Conservation (phyloP, 2,329 filamentous ascomycete genomes). For the Colletotrichum lupini region DNA sequence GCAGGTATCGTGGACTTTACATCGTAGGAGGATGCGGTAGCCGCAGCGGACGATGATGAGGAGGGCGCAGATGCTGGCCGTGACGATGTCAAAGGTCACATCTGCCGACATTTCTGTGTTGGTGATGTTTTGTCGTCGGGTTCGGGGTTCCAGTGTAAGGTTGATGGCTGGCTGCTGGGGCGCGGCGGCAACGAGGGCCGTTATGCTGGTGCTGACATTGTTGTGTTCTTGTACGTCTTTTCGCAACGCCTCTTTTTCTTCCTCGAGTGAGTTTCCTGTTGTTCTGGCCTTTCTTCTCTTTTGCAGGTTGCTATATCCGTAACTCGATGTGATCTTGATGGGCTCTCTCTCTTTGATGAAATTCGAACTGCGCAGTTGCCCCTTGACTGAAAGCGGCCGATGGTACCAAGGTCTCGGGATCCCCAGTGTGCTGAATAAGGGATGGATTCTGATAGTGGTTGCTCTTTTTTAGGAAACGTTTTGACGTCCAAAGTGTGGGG, state of each 20-base stretch:
- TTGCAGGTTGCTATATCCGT: too few relatives aligned
- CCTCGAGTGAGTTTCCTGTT: background rate
- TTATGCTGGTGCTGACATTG: slow-evolving; percentile 22
- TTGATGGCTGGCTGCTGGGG: slow-evolving; percentile 7
- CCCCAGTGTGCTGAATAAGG: background rate
- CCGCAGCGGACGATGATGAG: slow-evolving; percentile 43
- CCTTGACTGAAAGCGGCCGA: slow-evolving; percentile 4
- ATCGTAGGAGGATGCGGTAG: slow-evolving; percentile 43
- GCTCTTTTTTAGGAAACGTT: background rate
- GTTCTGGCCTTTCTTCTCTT: background rate
- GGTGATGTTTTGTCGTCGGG: background rate
- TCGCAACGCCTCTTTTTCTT: background rate
- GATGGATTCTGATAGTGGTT: background rate
- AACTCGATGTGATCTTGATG: background rate
- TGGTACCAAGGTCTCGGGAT: background rate
- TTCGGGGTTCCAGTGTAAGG: background rate
- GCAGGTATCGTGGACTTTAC: slow-evolving; percentile 41
- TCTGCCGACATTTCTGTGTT: slow-evolving; percentile 40
- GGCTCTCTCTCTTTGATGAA: background rate
- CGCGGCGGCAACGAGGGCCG: slow-evolving; percentile 21
- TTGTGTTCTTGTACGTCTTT: background rate
- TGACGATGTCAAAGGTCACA: slow-evolving; percentile 41
- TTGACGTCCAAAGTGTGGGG: slow-evolving; percentile 5
- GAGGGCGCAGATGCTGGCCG: slow-evolving; percentile 41
- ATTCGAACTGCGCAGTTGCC: background rate